Percentiles rank a stretch among this genome's conserved stretches.
phyloP scores from a whole-genome alignment of 768 basidiomycete species.

The Pleurotus sapidus region DNA sequence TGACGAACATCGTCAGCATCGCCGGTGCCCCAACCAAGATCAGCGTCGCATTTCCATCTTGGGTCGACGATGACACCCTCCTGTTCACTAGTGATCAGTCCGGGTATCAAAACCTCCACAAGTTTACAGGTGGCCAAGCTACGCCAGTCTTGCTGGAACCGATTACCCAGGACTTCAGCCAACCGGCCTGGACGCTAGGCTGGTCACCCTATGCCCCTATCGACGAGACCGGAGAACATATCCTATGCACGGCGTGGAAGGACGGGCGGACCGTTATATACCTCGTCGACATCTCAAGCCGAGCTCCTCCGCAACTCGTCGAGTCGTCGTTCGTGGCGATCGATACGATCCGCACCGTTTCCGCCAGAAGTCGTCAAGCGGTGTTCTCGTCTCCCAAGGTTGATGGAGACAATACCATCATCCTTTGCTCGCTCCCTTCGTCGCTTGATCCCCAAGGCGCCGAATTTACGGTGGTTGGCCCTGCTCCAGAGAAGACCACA shows the following conservation, averaged over 20 bases:
- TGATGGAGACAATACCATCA: conserved; percentile 32
- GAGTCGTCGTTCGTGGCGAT: conserved; percentile 41
- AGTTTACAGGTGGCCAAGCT: conserved; percentile 31
- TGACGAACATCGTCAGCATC: conserved; percentile 38
- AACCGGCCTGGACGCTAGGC: conserved; percentile 53
- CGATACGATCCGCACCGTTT: conserved; percentile 30
- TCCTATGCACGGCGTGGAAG: conserved; percentile 35
- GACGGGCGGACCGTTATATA: conserved; percentile 40
- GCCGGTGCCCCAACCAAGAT: conserved; percentile 50
- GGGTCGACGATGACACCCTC: conserved; percentile 53
- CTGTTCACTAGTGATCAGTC: conserved; percentile 64
- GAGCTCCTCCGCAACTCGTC: conserved; percentile 26
- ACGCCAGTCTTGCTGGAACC: conserved; percentile 37
- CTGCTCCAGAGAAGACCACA: too few species aligned
- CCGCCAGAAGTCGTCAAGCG: conserved; percentile 23
- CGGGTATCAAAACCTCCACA: conserved; percentile 70
- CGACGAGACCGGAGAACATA: conserved; percentile 28
- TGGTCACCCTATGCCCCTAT: conserved; percentile 44
- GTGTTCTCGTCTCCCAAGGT: conserved; percentile 43
- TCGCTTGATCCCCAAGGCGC: conserved; percentile 14
- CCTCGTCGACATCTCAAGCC: conserved; percentile 31
- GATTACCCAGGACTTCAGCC: conserved; percentile 52
- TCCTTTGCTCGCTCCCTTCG: conserved; percentile 29
- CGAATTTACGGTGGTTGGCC: conserved; percentile 12
- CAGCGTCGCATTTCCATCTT: conserved; percentile 56